Percentiles rank a stretch among this genome's conserved stretches.
Evolutionary conservation across 2,329 filamentous ascomycete species (phyloP).

Genomic region (Pestalotiopsis sp.): DNA sequence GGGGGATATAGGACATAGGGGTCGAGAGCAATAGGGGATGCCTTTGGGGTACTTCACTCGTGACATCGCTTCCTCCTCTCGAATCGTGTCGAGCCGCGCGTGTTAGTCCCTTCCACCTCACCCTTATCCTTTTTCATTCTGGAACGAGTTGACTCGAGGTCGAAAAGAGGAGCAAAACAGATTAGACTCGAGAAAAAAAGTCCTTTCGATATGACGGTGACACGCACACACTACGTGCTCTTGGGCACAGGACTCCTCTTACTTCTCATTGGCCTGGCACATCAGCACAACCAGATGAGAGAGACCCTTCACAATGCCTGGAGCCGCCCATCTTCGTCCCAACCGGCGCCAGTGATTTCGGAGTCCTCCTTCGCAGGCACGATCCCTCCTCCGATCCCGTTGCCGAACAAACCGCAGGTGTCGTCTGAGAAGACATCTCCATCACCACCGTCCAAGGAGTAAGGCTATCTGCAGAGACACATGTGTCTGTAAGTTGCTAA

Average conservation of each 20-base stretch:
- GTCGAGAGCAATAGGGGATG: not conserved
- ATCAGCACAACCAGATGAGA: conserved; percentile 12
- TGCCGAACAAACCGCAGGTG: not conserved
- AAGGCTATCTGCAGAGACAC: not conserved
- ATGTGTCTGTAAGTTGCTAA: not conserved
- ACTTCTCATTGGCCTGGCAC: conserved; percentile 9
- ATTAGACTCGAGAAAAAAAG: not conserved
- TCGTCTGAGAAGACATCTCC: not conserved
- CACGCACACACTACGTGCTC: conserved; percentile 7
- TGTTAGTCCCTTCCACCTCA: not conserved
- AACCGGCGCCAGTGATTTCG: not conserved
- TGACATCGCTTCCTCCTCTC: not conserved
- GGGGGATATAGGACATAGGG: not conserved
- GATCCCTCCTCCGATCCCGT: not conserved
- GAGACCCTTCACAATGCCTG: conserved; percentile 9
- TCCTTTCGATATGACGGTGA: conserved; percentile 1
- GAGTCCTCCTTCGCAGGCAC: not conserved
- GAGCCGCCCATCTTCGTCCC: not conserved
- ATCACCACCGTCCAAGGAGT: not conserved
- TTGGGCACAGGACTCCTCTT: conserved; percentile 9
- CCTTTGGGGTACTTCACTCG: not conserved
- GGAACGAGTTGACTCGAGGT: not conserved
- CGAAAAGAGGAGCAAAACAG: not conserved
- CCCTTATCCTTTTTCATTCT: not conserved
- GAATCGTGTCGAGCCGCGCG: not conserved